These are phyloP conservation scores for Adansonia madagascariensis DNA, from an alignment of 441 rosid species.

Conservation along the genomic window DNA sequence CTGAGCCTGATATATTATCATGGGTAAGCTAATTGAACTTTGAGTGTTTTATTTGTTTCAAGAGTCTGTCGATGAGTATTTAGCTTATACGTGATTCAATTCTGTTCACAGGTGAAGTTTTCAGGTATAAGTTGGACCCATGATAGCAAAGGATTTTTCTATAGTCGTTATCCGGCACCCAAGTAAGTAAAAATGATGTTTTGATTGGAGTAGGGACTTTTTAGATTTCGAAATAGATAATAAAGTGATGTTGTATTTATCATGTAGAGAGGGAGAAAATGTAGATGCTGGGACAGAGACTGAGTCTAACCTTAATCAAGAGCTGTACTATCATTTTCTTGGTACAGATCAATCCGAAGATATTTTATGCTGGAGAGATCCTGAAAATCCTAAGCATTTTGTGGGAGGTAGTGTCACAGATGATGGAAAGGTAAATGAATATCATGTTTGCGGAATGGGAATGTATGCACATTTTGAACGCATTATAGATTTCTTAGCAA, in stretches of 20 bases:
- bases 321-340: conserved; percentile 78
- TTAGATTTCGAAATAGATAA: neutral
- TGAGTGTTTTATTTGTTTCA: neutral
- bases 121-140: conserved; percentile 79
- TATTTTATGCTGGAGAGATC: conserved; percentile 89
- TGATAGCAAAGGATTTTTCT: conserved; percentile 88
- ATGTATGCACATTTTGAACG: neutral
- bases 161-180: conserved; percentile 89
- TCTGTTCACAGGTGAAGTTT: conserved; percentile 72
- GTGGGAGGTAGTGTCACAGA: conserved; percentile 63
- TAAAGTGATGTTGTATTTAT: conserved; percentile 15
- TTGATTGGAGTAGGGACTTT: neutral
- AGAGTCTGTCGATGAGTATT: neutral
- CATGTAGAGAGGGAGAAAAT: conserved; percentile 70
- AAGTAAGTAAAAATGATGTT: conserved; percentile 54
- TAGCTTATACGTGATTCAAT: neutral
- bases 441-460: neutral
- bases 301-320: conserved; percentile 70
- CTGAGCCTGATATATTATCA: conserved; percentile 70
- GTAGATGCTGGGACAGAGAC: conserved; percentile 97
- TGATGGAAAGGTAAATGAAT: conserved; percentile 74
- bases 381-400: conserved; percentile 69
- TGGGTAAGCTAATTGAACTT: conserved; percentile 63
- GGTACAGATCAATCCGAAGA: conserved; percentile 89
- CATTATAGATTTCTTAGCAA: neutral